Conservation (phyloP, 352 stramenopile genomes). For the Pythium utonaiense region DNA sequence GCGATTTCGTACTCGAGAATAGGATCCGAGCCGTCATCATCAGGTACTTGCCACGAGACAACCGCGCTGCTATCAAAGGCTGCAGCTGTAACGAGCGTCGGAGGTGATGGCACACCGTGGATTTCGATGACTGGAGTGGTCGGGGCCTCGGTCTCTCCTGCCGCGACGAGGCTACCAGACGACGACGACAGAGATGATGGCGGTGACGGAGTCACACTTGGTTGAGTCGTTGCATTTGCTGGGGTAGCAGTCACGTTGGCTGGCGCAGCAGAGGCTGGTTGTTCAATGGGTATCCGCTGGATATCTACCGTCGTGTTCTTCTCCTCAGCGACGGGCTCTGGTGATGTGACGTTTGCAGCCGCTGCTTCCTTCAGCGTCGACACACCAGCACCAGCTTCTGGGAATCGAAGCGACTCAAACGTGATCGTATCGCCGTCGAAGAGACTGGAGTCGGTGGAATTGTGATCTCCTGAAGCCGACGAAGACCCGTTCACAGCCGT, state of each 20-base stretch:
- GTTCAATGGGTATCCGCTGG: conserved; percentile 9
- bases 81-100: conserved; percentile 50
- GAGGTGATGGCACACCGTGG: conserved; percentile 61
- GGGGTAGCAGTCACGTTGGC: not conserved
- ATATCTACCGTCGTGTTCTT: not conserved
- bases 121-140: conserved; percentile 21
- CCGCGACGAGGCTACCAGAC: not conserved
- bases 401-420: conserved; percentile 13
- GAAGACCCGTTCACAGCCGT: not conserved
- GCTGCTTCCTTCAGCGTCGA: not conserved
- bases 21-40: conserved; percentile 58
- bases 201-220: not conserved
- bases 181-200: not conserved
- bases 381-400: not conserved
- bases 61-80: conserved; percentile 50
- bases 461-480: not conserved
- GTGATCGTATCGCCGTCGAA: conserved; percentile 18
- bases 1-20: conserved; percentile 62
- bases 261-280: not conserved
- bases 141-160: not conserved
- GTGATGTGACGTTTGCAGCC: not conserved
- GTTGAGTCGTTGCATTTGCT: too few relatives aligned
- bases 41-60: conserved; percentile 57
- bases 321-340: not conserved
- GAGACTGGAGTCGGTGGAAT: not conserved